Evolutionary conservation across 2,329 filamentous ascomycete genomes (phyloP), one percentile per base, ranked within the genome.

Genomic region (Blastomyces emzantsi): DNA sequence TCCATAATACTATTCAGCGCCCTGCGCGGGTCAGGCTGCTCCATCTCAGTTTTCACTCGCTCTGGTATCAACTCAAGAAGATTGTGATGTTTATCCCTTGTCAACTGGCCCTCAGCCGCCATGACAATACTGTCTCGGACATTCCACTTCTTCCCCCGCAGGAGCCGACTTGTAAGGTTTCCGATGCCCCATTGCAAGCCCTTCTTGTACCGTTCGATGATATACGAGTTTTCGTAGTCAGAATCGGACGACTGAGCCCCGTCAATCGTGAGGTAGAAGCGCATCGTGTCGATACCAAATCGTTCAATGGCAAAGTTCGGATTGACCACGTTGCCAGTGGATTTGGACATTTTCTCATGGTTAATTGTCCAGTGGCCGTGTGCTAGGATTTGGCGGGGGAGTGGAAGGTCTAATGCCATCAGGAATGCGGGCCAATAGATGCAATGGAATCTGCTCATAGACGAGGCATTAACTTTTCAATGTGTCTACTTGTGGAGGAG

Each of bases 351-450:
- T 76, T 99, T 99, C 69, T 87, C 85, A 62, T 86, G 86, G 63
- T 90, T 90, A 77, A 99, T 87, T 17, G 92, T 96, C 94, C 95
- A 99, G 74, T 99, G 94, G 1, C 88, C 92, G 73, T 99, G 94
- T 61, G 90, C 90, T 2, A 99, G 80, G 41, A 99, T 84, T 66
- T 87, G 86, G 71, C 87, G 88, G 0, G 94, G 91, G 0, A 90
- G 79, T 1, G 90, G 88, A 4, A 97, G 81, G 61, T 87, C 87
- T 17, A 97, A 80, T 1, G 94, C 93, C 83, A 99, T 88, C 19
- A 99, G 85, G 69, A 99, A 89, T 3, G 94, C 94, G 0, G 94
- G 94, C 94, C 95, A 99, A 80, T 99, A 99, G 58, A 99, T 87
- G 75, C 90, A 93, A 74, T 99, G 95, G 76, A 99, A 99, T 22